Base-by-base conservation (phyloP, 1,139 yeast genomes). In the Chernovozyma sophiae-reginae region DNA sequence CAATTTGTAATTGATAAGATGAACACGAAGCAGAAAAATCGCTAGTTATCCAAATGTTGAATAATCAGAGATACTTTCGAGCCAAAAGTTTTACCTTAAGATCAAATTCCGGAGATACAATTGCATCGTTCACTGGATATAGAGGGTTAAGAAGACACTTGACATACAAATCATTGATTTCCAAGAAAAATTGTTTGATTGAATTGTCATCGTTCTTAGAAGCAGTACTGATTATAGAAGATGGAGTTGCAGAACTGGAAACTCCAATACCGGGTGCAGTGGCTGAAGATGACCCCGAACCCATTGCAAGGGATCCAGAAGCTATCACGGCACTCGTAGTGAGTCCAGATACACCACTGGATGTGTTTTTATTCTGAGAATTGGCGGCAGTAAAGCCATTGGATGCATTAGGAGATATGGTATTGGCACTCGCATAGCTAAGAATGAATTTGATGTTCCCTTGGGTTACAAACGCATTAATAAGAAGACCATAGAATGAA, bases 101-200 rank as follows among this genome's bases (percentile, higher is more conserved):
- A 60, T 92, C 97, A 58, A 92, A 92, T 19, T 74, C 79, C 0
- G 84, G 79, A 33, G 86, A 80, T 23, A 75, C 68, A 25, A 92
- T 86, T 1, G 90, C 81, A 44, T 81, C 84, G 52, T 86, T 85
- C 31, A 80, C 77, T 37, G 74, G 69, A 55, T 89, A 92, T 53
- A 92, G 92, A 2, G 98, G 98, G 46, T 85, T 86, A 66, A 92
- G 65, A 35, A 86, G 59, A 14, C 92, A 79, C 61, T 90, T 92
- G 25, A 86, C 89, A 51, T 90, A 92, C 35, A 90, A 64, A 49
- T 92, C 98, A 58, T 90, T 86, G 13, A 86, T 74, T 43, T 90
- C 97, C 35, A 74, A 71, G 56, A 89, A 87, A 55, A 92, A 90
- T 53, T 84, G 94, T 46, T 81, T 78, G 23, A 90, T 84, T 12